Conservation (phyloP, 768 basidiomycete genomes). For the Dioszegia aurantiaca region DNA sequence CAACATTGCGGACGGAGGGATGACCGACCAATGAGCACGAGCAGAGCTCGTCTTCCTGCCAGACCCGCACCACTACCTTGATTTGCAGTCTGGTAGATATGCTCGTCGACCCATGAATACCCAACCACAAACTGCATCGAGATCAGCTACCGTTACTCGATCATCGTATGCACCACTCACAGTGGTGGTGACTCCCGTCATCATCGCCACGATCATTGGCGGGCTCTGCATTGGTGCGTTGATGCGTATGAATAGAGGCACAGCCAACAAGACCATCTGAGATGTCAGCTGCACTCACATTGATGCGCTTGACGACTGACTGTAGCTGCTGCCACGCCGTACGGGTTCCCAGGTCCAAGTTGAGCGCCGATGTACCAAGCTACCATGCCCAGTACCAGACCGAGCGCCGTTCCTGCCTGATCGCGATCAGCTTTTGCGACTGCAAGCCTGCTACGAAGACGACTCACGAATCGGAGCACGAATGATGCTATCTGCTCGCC, state of each 20-base stretch:
- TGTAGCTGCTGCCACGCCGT: constrained; percentile 58
- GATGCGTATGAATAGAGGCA: constrained; percentile 59
- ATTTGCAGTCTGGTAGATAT: constrained; percentile 56
- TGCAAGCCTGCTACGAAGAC: constrained; percentile 20
- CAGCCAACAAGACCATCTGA: constrained; percentile 56
- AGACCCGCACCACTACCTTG: constrained; percentile 60
- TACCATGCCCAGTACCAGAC: constrained; percentile 47
- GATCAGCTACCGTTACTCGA: not conserved
- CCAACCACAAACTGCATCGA: constrained; percentile 56
- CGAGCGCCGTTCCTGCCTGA: constrained; percentile 40
- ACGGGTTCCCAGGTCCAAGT: constrained; percentile 58
- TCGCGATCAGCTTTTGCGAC: constrained; percentile 54
- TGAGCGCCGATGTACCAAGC: constrained; percentile 54
- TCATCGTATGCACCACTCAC: constrained; percentile 46
- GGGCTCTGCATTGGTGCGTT: constrained; percentile 52
- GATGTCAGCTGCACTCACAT: not conserved
- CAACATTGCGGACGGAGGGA: not conserved
- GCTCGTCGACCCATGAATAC: constrained; percentile 62
- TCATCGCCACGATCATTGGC: constrained; percentile 40
- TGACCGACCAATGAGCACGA: constrained; percentile 58
- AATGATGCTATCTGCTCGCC: constrained; percentile 61
- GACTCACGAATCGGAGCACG: constrained; percentile 56
- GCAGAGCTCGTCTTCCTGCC: constrained; percentile 59
- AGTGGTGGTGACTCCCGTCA: constrained; percentile 51
- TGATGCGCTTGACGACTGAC: constrained; percentile 26